A percentile compares a stretch with the other conserved stretches of the same genome.
phyloP scores from a whole-genome alignment of 805 yeast species.

The Pichia sporocuriosa region DNA sequence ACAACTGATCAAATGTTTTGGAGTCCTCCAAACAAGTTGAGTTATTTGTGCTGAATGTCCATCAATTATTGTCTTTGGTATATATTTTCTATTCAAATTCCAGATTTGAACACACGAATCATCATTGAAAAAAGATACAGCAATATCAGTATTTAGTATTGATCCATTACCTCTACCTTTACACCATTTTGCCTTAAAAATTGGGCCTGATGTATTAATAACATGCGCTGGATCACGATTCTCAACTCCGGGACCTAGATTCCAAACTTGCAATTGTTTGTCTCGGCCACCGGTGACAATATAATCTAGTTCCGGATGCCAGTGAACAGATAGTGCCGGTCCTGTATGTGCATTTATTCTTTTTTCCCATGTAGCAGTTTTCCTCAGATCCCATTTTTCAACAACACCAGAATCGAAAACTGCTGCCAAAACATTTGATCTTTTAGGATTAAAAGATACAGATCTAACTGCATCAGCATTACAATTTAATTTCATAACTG shows the following conservation, averaged over 20 bases:
- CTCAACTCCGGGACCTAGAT: constrained; percentile 35
- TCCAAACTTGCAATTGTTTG: constrained; percentile 74
- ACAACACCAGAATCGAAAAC: constrained; percentile 86
- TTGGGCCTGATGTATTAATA: constrained; percentile 69
- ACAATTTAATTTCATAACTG: constrained; percentile 46
- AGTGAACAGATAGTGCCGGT: constrained; percentile 80
- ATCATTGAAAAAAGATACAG: constrained; percentile 65
- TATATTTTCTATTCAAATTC: constrained; percentile 60
- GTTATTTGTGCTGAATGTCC: constrained; percentile 44
- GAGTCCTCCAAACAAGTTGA: constrained; percentile 51
- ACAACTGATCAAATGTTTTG: constrained; percentile 40
- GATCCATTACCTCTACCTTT: constrained; percentile 34
- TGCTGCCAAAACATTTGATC: constrained; percentile 55
- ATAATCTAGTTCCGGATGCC: constrained; percentile 80
- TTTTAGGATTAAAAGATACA: constrained; percentile 47
- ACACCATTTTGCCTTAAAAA: constrained; percentile 70
- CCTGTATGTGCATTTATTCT: constrained; percentile 86
- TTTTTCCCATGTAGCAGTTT: constrained; percentile 54
- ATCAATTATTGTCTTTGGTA: constrained; percentile 55
- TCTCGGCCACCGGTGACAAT: constrained; percentile 92
- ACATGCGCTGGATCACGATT: constrained; percentile 59
- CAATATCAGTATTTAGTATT: constrained; percentile 57
- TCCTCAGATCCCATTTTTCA: constrained; percentile 81
- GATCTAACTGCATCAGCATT: constrained; percentile 66
- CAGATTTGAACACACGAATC: constrained; percentile 66